Evolutionary conservation across 495 filamentous ascomycete genomes (phyloP), one percentile per base, ranked within the genome.

Genomic region (Daldinia loculata): DNA sequence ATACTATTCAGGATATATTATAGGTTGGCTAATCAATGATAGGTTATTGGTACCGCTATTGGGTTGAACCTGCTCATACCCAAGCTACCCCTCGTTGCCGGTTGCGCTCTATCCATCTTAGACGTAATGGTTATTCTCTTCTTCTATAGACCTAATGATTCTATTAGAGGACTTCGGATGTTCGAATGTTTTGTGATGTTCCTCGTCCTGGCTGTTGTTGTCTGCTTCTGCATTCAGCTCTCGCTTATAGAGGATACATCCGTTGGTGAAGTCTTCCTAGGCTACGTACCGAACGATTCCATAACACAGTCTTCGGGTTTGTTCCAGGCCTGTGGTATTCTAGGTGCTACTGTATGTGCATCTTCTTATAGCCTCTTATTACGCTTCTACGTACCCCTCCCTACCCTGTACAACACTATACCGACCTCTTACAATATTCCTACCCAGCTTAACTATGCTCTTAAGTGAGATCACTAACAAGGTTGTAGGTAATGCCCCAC

Each of bases 151-250:
- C 92, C 92, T 0, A 85, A 87, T 57, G 92, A 90, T 14, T 84
- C 88, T 3, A 91, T 96, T 87, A 84, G 80, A 71, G 90, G 91
- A 0, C 78, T 96, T 14, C 87, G 93, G 41, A 71, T 86, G 7
- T 97, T 97, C 74, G 94, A 97, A 79, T 84, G 86, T 70, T 93
- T 93, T 70, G 92, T 97, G 62, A 89, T 91, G 82, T 78, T 84
- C 3, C 78, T 97, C 6, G 94, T 97, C 2, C 76, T 97, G 29
- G 92, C 89, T 6, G 94, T 97, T 0, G 93, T 94, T 15, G 78
- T 94, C n/a, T 96, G 93, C 80, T 97, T 97, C 77, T 93, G 92
- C 76, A 91, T 96, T 65, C 91, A 97, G 76, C 89, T 97, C 24
- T 92, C 91, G 4, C 83, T 93, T 65, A 93, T 97, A 75, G 81